Evolutionary conservation across 495 filamentous ascomycete genomes (phyloP).

Genomic region (Corynascus novoguineensis): DNA sequence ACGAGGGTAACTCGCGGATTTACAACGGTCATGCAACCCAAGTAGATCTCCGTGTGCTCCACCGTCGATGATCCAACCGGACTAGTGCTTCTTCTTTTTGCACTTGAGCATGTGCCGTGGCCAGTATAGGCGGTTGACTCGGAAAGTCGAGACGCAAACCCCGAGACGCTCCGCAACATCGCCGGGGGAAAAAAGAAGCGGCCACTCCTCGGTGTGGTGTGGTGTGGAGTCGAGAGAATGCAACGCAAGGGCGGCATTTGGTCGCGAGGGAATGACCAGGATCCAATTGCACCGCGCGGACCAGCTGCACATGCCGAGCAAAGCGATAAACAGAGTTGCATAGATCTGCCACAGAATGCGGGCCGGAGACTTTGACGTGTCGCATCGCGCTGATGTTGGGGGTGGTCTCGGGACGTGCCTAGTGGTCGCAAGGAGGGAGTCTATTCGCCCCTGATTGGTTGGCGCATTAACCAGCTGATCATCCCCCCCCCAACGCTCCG

Average conservation of each 20-base stretch:
- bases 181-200: background rate
- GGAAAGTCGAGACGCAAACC: background rate
- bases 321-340: background rate
- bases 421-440: conserved; percentile 21
- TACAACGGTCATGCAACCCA: background rate
- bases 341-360: conserved; percentile 16
- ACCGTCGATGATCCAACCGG: background rate
- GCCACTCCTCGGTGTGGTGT: background rate
- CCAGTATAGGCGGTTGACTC: too few species aligned
- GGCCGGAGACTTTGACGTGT: conserved; percentile 28
- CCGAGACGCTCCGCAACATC: background rate
- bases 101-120: background rate
- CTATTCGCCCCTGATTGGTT: conserved; percentile 26
- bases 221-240: background rate
- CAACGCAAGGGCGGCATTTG: conserved; percentile 3
- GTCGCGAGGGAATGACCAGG: background rate
- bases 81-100: too few species aligned
- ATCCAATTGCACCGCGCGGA: conserved; percentile 9
- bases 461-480: conserved; percentile 24
- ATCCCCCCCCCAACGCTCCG: conserved; percentile 10
- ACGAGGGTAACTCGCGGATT: background rate
- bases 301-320: background rate
- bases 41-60: conserved; percentile 8
- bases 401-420: conserved; percentile 29
- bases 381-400: conserved; percentile 6